Evolutionary conservation across 768 basidiomycete species (phyloP).

Genomic region (Phaeotremella skinneri): DNA sequence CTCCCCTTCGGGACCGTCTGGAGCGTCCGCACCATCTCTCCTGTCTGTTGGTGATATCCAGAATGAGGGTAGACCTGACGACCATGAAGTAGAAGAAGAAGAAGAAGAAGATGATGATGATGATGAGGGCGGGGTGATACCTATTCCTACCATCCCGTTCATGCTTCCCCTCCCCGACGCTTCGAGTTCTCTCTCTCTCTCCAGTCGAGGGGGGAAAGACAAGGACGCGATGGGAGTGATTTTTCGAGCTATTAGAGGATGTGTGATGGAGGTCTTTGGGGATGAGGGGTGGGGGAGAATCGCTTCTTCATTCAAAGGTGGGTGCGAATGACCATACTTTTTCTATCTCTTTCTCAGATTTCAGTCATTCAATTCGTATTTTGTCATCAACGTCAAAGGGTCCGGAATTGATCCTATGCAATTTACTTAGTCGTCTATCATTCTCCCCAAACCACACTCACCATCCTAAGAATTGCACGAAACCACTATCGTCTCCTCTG

Average conservation of each 20-base stretch:
- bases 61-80: neutral
- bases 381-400: no score
- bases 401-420: no score
- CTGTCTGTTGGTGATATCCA: neutral
- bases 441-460: conserved; percentile 75
- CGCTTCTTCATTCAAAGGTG: conserved; percentile 67
- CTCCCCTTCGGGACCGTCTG: neutral
- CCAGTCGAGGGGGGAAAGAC: conserved; percentile 41
- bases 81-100: conserved; percentile 9
- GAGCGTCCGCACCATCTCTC: conserved; percentile 1
- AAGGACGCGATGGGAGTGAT: conserved; percentile 51
- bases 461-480: conserved; percentile 79
- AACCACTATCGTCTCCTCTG: conserved; percentile 77
- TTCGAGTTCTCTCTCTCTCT: conserved; percentile 58
- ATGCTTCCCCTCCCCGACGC: conserved; percentile 24
- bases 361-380: no score
- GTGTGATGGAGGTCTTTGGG: conserved; percentile 70
- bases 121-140: conserved; percentile 24
- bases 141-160: conserved; percentile 32
- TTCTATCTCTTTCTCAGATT: neutral
- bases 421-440: conserved; percentile 74
- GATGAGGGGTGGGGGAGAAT: conserved; percentile 84
- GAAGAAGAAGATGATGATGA: conserved; percentile 23
- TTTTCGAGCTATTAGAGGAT: conserved; percentile 67
- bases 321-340: conserved; percentile 29